Conservation (phyloP, 176 grass and related monocot genomes). For the Triticum turgidum region DNA sequence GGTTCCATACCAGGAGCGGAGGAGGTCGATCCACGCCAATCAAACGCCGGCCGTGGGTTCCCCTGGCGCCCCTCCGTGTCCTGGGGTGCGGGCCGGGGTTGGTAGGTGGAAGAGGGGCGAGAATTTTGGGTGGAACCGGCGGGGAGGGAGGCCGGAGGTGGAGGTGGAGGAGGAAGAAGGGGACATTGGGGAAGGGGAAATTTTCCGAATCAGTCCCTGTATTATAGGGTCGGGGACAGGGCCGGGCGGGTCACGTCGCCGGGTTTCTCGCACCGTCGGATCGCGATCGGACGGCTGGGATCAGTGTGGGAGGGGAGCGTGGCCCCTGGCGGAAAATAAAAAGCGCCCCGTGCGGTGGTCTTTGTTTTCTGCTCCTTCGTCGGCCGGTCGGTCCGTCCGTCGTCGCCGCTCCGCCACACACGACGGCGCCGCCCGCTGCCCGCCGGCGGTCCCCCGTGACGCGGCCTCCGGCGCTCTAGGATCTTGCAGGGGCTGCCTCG, state of each 20-base stretch:
- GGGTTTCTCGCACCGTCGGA: neutral
- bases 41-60: neutral
- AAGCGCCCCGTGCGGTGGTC: neutral
- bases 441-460: neutral
- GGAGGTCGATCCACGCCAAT: slow-evolving; percentile 1
- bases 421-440: neutral
- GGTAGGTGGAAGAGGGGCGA: neutral
- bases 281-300: neutral
- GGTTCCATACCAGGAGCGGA: slow-evolving; percentile 7
- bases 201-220: slow-evolving; percentile 14
- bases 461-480: neutral
- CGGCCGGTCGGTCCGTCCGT: neutral
- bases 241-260: neutral
- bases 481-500: neutral
- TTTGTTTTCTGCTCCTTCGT: neutral
- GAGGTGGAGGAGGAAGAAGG: slow-evolving; percentile 3
- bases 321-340: neutral
- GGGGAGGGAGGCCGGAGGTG: neutral
- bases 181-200: slow-evolving; percentile 18
- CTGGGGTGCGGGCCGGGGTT: neutral
- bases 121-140: slow-evolving; percentile 1
- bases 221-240: neutral
- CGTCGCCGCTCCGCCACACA: neutral
- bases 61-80: neutral
- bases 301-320: neutral